phyloP scores from a whole-genome alignment of 2,329 filamentous ascomycete species.

The Paraconiothyrium sp. region DNA sequence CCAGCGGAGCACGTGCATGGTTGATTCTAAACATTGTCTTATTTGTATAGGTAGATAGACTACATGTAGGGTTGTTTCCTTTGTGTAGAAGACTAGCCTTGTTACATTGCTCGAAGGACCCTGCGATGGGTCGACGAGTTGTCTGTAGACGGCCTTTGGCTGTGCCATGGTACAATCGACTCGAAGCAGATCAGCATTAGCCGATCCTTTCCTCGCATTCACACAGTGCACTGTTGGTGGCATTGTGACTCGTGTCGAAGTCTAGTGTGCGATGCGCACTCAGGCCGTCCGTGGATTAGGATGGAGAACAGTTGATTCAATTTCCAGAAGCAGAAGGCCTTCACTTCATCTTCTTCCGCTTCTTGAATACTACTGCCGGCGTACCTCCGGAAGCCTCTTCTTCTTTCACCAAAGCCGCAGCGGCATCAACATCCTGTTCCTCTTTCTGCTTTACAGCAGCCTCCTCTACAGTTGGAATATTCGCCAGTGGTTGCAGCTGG shows the following conservation, averaged over 20 bases:
- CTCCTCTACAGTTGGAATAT: constrained; percentile 34
- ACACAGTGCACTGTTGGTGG: no score
- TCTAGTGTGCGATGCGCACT: neutral
- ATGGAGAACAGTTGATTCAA: neutral
- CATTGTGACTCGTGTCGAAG: neutral
- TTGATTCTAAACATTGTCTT: neutral
- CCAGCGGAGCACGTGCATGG: neutral
- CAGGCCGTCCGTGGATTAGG: neutral
- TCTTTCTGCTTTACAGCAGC: constrained; percentile 31
- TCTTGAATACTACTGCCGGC: constrained; percentile 76
- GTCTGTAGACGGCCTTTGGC: neutral
- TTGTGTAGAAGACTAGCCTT: neutral
- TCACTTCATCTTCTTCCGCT: constrained; percentile 71
- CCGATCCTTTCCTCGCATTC: no score
- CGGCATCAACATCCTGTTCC: constrained; percentile 25
- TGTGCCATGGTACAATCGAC: no score
- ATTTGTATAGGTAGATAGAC: neutral
- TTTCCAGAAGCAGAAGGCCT: neutral
- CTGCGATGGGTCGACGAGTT: neutral
- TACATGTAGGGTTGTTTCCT: neutral
- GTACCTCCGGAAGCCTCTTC: constrained; percentile 30
- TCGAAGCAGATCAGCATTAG: no score
- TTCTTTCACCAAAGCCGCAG: constrained; percentile 25
- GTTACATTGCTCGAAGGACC: neutral
- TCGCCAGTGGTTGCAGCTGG: constrained; percentile 18